Base-by-base conservation (phyloP, 768 basidiomycete genomes). In the Boletus edulis region DNA sequence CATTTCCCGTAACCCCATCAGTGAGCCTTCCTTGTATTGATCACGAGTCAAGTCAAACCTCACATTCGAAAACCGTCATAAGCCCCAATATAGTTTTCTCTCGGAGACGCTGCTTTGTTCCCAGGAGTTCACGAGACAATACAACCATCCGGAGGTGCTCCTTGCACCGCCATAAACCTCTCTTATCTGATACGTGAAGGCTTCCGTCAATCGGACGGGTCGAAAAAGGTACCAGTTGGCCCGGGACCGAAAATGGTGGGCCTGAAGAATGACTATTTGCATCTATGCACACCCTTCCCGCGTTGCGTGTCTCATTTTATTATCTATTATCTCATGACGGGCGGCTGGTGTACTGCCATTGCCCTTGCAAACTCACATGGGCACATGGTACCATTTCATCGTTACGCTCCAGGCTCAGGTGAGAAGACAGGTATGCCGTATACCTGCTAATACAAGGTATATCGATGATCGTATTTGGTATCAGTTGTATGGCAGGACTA, bases 361-460 rank as follows among this genome's bases (percentile, higher is more conserved):
- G 8, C 54, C 46, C 51, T 52, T 48, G 38, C 31, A 38, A 18
- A 20, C 32, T 40, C 55, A 32, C 45, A 54, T 40, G 50, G 18
- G 15, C 32, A 35, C 22, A 12, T 31, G 15, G 39, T 35, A 35
- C 52, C 20, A 51, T 61, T 13, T 29, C n/a, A 20, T 18, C 48
- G 20, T 51, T 29, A 35, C 38, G 46, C 46, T 48, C 45, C 52
- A 45, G 47, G 41, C 18, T 46, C n/a, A 43, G 54, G 40, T 49
- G 63, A 58, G 55, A 67, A 51, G 46, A 47, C 22, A 27, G 8
- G 12, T 1, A 60, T 66, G 65, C 63, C 63, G 65, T 66, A 63
- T 24, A 24, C 22, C 52, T 58, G 35, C 66, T 32, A 60, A 60
- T 66, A 68, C 54, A 52, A 61, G 65, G 22, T 45, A 68, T 68